Percentiles rank a stretch among this genome's conserved stretches.
Evolutionary conservation across 1,284 basidiomycete genomes (phyloP).

Genomic region (Irpex sp.): DNA sequence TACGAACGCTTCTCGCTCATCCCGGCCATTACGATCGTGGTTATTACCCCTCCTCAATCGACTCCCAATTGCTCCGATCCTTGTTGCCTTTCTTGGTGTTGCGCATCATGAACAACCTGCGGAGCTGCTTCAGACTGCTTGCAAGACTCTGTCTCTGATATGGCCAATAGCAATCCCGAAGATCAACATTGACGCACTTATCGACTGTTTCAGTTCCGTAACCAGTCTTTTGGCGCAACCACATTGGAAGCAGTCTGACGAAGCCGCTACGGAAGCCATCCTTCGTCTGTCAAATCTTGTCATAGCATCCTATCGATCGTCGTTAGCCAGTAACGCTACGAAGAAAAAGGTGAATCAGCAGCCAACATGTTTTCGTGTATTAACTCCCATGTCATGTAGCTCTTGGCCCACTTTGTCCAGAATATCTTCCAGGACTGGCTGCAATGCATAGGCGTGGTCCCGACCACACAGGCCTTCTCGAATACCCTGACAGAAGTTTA

Average conservation of each 20-base stretch:
- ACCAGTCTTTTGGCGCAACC: conserved; percentile 22
- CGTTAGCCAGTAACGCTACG: conserved; percentile 45
- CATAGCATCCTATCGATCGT: conserved; percentile 42
- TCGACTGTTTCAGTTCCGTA: conserved; percentile 53
- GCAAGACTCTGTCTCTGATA: conserved; percentile 37
- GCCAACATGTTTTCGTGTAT: not conserved
- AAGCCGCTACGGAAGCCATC: not conserved
- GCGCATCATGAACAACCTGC: conserved; percentile 19
- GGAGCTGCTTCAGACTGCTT: conserved; percentile 17
- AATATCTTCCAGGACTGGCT: conserved; percentile 49
- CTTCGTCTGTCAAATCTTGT: conserved; percentile 19
- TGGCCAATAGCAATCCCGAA: conserved; percentile 59
- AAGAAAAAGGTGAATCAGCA: conserved; percentile 59
- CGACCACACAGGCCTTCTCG: not conserved
- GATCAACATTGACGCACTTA: conserved; percentile 45
- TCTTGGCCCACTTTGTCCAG: conserved; percentile 43
- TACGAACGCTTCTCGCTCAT: conserved; percentile 17
- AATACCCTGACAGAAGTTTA: conserved; percentile 28
- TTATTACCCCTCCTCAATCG: conserved; percentile 54
- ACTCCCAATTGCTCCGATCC: conserved; percentile 46
- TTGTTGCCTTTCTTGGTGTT: conserved; percentile 41
- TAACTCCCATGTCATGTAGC: conserved; percentile 26
- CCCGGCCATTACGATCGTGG: conserved; percentile 43
- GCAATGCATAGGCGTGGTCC: conserved; percentile 14
- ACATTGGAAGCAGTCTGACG: not conserved